Evolutionary conservation across 176 grass and related monocot species (phyloP).

Genomic region (Metroxylon sagu): DNA sequence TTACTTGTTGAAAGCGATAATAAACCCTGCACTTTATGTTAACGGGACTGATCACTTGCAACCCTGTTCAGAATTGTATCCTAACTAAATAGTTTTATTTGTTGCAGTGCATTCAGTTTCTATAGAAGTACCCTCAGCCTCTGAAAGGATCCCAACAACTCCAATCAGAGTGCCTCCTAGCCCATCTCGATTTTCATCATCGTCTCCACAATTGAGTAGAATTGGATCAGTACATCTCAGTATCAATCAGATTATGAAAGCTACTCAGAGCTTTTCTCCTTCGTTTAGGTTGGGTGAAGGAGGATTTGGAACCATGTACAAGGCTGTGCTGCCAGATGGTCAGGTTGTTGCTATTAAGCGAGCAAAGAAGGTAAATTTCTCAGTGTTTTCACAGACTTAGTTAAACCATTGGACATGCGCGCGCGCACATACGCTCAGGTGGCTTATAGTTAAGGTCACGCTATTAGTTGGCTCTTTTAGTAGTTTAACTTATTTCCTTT

Average conservation of each 20-base stretch:
- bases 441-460: too few relatives aligned
- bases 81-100: slow-evolving; percentile 13
- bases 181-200: slow-evolving; percentile 84
- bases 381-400: slow-evolving; percentile 5
- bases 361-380: slow-evolving; percentile 84
- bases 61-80: background rate
- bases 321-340: slow-evolving; percentile 62
- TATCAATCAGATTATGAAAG: slow-evolving; percentile 71
- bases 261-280: slow-evolving; percentile 83
- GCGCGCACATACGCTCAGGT: too few relatives aligned
- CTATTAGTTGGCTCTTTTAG: too few relatives aligned
- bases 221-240: slow-evolving; percentile 62
- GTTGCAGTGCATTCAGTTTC: slow-evolving; percentile 59
- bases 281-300: slow-evolving; percentile 83
- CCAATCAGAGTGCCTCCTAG: slow-evolving; percentile 85
- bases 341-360: slow-evolving; percentile 77
- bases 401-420: too few relatives aligned
- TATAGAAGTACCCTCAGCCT: slow-evolving; percentile 58
- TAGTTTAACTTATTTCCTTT: too few relatives aligned
- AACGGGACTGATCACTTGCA: background rate
- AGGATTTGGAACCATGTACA: slow-evolving; percentile 93
- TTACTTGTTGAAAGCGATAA: too few relatives aligned
- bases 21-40: background rate
- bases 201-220: slow-evolving; percentile 60
- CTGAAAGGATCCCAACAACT: slow-evolving; percentile 67